Evolutionary conservation across 2,329 filamentous ascomycete genomes (phyloP).

Genomic region (Coniochaeta sp.): DNA sequence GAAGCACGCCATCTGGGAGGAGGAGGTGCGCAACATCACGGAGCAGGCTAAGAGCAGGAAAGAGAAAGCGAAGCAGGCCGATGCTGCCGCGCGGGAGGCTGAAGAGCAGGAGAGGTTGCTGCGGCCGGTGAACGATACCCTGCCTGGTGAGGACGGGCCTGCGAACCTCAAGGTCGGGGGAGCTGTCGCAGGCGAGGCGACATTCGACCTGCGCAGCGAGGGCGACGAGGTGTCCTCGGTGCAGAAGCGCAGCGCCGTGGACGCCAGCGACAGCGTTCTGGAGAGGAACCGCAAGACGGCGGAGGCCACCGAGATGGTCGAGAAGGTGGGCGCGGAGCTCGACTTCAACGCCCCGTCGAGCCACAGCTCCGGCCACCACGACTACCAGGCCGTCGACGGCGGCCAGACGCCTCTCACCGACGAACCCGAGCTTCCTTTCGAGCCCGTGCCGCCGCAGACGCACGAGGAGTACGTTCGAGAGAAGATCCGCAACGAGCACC

Average conservation of each 20-base stretch:
- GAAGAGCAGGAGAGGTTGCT: neutral
- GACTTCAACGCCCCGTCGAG: constrained; percentile 11
- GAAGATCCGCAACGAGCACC: constrained; percentile 32
- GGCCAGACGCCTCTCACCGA: constrained; percentile 9
- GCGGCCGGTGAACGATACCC: constrained; percentile 3
- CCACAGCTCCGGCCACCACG: neutral
- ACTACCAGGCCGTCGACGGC: neutral
- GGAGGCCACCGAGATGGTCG: constrained; percentile 11
- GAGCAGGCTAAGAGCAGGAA: constrained; percentile 8
- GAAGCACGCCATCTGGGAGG: constrained; percentile 27
- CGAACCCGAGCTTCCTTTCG: constrained; percentile 16
- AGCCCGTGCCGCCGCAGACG: constrained; percentile 33
- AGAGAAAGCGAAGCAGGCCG: neutral
- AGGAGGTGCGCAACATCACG: constrained; percentile 5
- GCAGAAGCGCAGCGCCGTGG: neutral
- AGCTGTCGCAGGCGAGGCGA: neutral
- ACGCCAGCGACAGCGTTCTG: neutral
- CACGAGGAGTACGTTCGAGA: constrained; percentile 47
- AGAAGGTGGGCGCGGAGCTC: constrained; percentile 14
- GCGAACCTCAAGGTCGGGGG: neutral
- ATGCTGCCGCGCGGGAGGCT: neutral
- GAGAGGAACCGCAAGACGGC: constrained; percentile 4
- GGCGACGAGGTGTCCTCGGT: neutral
- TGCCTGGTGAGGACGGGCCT: neutral
- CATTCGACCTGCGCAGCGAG: neutral